A percentile compares a stretch with the other conserved stretches of the same genome.
These are phyloP conservation scores for Microsporum canis DNA, from an alignment of 2,329 filamentous ascomycete species.

Conservation along the genomic window DNA sequence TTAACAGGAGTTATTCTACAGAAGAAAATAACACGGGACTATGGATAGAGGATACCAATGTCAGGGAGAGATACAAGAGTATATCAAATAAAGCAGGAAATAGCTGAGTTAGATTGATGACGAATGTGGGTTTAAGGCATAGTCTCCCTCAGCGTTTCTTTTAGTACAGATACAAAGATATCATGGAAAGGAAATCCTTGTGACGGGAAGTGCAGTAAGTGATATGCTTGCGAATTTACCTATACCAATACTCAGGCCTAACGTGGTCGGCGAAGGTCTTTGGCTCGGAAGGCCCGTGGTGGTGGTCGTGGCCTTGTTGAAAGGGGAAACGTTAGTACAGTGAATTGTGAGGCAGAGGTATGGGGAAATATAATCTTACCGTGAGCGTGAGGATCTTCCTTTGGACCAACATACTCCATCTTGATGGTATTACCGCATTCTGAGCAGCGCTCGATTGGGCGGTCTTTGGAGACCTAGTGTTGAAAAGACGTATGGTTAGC, in stretches of 20 bases:
- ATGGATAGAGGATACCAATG: background rate
- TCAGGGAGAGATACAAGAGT: background rate
- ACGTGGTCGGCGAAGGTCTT: constrained; percentile 97
- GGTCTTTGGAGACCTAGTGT: constrained; percentile 65
- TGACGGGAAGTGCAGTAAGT: background rate
- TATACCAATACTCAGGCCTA: constrained; percentile 85
- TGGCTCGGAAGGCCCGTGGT: constrained; percentile 55
- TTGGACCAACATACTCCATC: constrained; percentile 88
- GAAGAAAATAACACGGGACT: background rate
- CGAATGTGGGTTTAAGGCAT: background rate
- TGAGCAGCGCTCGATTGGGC: constrained; percentile 86
- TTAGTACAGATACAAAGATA: constrained; percentile 4
- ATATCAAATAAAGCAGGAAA: background rate
- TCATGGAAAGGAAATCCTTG: background rate
- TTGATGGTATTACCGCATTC: constrained; percentile 96
- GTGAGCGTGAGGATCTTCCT: constrained; percentile 51
- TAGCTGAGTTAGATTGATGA: background rate
- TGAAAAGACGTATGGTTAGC: constrained; percentile 6
- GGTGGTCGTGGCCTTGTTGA: constrained; percentile 14
- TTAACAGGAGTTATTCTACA: background rate
- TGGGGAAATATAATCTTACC: constrained; percentile 27
- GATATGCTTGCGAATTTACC: constrained; percentile 25
- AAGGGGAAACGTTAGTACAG: background rate
- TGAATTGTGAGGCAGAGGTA: background rate
- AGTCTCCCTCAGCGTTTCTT: background rate